These are phyloP conservation scores for Eudorina sp. DNA, from an alignment of 139 green algal genomes.

Conservation along the genomic window DNA sequence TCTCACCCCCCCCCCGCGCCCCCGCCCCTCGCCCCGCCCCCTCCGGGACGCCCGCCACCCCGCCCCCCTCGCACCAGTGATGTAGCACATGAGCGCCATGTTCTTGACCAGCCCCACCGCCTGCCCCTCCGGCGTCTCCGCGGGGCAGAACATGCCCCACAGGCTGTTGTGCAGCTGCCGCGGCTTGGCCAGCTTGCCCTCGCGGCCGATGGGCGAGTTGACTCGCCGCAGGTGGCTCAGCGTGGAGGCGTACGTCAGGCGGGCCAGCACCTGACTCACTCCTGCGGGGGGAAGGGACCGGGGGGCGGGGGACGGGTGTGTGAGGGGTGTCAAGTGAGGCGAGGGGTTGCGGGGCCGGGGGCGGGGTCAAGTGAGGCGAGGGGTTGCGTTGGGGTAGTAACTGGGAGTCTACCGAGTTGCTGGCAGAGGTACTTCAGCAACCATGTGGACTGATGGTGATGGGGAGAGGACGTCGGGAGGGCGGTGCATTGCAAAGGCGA, in stretches of 20 bases:
- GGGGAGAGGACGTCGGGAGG: too few species aligned
- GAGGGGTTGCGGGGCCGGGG: neutral
- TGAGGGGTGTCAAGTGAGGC: neutral
- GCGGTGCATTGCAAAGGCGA: too few species aligned
- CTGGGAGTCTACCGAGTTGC: too few species aligned
- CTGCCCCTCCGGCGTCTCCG: conserved; percentile 97
- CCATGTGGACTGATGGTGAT: too few species aligned
- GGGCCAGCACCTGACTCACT: conserved; percentile 92
- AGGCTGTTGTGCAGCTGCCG: conserved; percentile 99
- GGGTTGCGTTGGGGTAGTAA: too few species aligned
- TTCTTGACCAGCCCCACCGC: conserved; percentile 98
- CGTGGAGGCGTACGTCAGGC: conserved; percentile 96
- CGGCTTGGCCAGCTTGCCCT: conserved; percentile 96
- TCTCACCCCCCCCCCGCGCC: neutral
- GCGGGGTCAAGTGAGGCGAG: neutral
- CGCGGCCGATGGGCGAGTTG: conserved; percentile 96
- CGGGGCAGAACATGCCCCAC: conserved; percentile 98
- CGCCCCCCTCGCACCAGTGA: conserved; percentile 70
- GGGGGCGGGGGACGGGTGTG: conserved; percentile 57
- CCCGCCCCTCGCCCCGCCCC: neutral
- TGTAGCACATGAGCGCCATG: conserved; percentile 97
- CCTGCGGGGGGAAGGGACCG: neutral
- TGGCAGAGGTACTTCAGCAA: too few species aligned
- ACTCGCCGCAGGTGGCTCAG: conserved; percentile 96
- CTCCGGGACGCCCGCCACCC: neutral